Evolutionary conservation across 2,329 filamentous ascomycete genomes (phyloP), one percentile per base, ranked within the genome.

Genomic region (Exserohilum turcica): DNA sequence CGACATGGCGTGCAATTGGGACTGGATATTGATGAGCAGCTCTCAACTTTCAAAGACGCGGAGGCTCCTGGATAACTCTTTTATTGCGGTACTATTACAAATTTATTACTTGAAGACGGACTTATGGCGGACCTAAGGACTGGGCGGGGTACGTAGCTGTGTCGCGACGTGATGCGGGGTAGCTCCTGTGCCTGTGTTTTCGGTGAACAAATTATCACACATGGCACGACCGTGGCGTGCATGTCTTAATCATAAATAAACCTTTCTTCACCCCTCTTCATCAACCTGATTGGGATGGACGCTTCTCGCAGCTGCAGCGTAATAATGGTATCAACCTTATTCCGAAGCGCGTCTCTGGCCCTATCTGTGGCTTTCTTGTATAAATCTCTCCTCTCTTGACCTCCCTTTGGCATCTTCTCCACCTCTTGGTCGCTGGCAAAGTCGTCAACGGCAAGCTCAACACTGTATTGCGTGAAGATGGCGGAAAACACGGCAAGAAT

Each of bases 191-290:
- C n/a, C n/a, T n/a, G n/a, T 35, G 9, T 9, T 35, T 35, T 19
- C 16, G 13, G 9, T 10, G 8, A 12, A 32, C 9, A 9, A 16
- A 15, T 37, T 15, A 32, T 29, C 24, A 9, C 6, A 16, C 27
- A 32, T 29, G 15, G 27, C 33, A 32, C 10, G 29, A 16, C n/a
- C 15, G n/a, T 28, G 24, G 2, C 27, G 13, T 15, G 35, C 27
- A 19, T 31, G n/a, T 13, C n/a, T 47, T 64, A 65, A 29, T 67
- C 62, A 61, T 65, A 73, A 54, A 60, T 61, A 74, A 92, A 92
- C 65, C 82, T 82, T 79, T 92, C 90, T 59, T 82, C 75, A 0
- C 89, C 89, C 61, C 87, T 84, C 76, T 77, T 84, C 8, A 90
- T 86, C 59, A 93, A 74, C 58, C 88, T 77, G 35, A 93, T 76